Conservation (phyloP, 441 rosid species). For the Gossypium aridum region DNA sequence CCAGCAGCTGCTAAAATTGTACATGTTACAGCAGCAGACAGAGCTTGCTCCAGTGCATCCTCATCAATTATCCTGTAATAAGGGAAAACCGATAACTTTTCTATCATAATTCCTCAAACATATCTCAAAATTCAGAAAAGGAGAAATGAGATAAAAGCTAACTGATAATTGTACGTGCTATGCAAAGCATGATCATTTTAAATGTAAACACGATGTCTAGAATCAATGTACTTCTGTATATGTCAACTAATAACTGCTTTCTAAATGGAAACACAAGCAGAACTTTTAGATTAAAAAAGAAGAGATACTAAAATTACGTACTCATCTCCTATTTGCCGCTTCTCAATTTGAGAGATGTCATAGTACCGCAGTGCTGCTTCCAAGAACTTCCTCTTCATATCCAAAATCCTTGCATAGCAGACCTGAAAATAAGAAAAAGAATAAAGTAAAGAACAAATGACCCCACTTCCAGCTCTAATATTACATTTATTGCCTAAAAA, state of each 20-base stretch:
- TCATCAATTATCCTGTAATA: constrained; percentile 76
- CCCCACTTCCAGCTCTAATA: not conserved
- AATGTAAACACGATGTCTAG: not conserved
- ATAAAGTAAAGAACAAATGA: constrained; percentile 10
- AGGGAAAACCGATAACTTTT: not conserved
- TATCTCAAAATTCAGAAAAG: not conserved
- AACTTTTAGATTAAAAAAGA: not conserved
- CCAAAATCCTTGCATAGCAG: constrained; percentile 98
- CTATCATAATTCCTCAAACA: not conserved
- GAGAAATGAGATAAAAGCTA: not conserved
- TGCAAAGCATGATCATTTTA: not conserved
- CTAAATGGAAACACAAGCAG: not conserved
- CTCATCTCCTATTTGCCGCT: constrained; percentile 95
- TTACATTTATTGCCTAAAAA: constrained; percentile 1
- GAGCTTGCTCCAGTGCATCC: constrained; percentile 88
- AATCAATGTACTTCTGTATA: not conserved
- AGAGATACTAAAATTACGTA: constrained; percentile 30
- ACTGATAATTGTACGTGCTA: not conserved
- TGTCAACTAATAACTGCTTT: not conserved
- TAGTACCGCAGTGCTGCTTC: constrained; percentile 97
- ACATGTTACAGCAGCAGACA: constrained; percentile 95
- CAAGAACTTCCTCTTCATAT: constrained; percentile 91
- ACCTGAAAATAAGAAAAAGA: constrained; percentile 39
- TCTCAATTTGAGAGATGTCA: constrained; percentile 91
- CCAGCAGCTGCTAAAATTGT: constrained; percentile 98